Conservation (phyloP, 148 eudicot species). For the Heliosperma pusillum region DNA sequence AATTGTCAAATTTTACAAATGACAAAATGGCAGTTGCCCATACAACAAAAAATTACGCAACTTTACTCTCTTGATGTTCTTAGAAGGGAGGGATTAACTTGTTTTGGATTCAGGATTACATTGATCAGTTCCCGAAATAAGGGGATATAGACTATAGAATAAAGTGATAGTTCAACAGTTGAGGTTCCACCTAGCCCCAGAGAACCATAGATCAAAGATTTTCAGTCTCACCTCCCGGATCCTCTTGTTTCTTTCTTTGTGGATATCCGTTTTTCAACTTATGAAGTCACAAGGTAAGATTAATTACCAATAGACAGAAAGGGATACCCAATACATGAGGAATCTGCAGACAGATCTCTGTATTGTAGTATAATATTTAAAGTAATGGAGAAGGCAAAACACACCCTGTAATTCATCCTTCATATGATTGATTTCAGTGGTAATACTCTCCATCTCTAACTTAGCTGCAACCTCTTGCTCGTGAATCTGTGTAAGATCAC, state of each 20-base stretch:
- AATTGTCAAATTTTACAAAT: background rate
- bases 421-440: slow-evolving; percentile 54
- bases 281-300: background rate
- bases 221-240: background rate
- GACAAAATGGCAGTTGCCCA: background rate
- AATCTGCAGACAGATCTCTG: slow-evolving; percentile 1
- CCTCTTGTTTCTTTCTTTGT: background rate
- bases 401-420: slow-evolving; percentile 69
- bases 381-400: slow-evolving; percentile 11
- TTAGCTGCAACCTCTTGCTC: slow-evolving; percentile 50
- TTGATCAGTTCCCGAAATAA: background rate
- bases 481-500: slow-evolving; percentile 46
- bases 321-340: background rate
- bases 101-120: background rate
- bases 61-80: background rate
- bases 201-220: background rate
- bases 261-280: background rate
- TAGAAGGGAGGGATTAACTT: background rate
- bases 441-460: slow-evolving; percentile 54
- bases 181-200: background rate
- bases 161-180: background rate
- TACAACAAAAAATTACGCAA: background rate
- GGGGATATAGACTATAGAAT: background rate
- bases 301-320: background rate
- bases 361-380: background rate